These are phyloP conservation scores for Rheum nobile DNA, from an alignment of 148 eudicot species.

Conservation along the genomic window DNA sequence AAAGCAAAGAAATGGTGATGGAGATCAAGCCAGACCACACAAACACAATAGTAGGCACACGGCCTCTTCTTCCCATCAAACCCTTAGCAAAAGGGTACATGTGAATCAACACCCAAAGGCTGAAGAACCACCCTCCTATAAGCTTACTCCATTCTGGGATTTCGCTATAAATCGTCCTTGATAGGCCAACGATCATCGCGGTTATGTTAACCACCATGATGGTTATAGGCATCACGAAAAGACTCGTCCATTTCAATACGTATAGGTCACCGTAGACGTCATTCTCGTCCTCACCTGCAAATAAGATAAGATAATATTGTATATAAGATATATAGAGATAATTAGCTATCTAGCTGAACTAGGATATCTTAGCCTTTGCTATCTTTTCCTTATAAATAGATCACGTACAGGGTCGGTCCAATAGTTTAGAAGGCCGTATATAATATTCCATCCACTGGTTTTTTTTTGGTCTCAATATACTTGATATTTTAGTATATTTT, in stretches of 20 bases:
- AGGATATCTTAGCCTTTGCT: too few relatives aligned
- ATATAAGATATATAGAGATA: too few relatives aligned
- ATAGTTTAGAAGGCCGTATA: too few relatives aligned
- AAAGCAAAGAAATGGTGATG: constrained; percentile 64
- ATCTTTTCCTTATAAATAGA: too few relatives aligned
- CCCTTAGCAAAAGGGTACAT: constrained; percentile 89
- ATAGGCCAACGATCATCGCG: constrained; percentile 43
- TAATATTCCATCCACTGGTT: too few relatives aligned
- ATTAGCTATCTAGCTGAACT: too few relatives aligned
- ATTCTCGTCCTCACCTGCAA: constrained; percentile 81
- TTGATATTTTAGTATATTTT: too few relatives aligned
- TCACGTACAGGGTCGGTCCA: too few relatives aligned
- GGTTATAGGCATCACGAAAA: constrained; percentile 58
- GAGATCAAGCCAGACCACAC: constrained; percentile 74
- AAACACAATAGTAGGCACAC: constrained; percentile 65
- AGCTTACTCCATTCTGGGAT: constrained; percentile 78
- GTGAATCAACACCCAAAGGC: constrained; percentile 74
- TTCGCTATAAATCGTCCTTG: constrained; percentile 62
- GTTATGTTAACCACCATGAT: constrained; percentile 51
- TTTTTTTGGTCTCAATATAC: too few relatives aligned
- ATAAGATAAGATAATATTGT: too few relatives aligned
- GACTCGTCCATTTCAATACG: constrained; percentile 62
- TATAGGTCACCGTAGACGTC: constrained; percentile 70
- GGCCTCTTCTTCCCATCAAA: constrained; percentile 75
- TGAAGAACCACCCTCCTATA: constrained; percentile 60